Conservation (phyloP, 352 stramenopile species). For the Phytophthora pisi region DNA sequence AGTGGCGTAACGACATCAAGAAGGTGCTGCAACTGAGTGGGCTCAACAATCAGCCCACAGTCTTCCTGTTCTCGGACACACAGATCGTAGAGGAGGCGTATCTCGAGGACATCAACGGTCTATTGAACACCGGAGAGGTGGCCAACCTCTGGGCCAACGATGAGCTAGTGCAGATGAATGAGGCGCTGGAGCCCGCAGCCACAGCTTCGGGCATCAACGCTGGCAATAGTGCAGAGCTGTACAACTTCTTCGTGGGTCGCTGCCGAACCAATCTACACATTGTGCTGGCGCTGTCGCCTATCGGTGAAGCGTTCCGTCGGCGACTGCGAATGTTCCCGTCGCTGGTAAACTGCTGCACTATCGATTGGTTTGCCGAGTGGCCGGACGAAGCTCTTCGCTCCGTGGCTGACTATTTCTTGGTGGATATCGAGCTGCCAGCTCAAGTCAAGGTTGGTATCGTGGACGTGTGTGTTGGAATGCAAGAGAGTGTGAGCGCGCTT, state of each 20-base stretch:
- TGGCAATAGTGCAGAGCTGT: conserved; percentile 75
- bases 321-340: conserved; percentile 96
- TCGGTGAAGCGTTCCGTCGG: conserved; percentile 93
- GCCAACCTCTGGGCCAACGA: conserved; percentile 92
- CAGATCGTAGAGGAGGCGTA: conserved; percentile 94
- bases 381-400: conserved; percentile 93
- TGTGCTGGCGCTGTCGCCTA: conserved; percentile 93
- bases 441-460: conserved; percentile 88
- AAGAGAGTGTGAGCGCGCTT: conserved; percentile 90
- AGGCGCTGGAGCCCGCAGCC: conserved; percentile 70
- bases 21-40: conserved; percentile 81
- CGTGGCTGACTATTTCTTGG: conserved; percentile 93
- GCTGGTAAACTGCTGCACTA: conserved; percentile 97
- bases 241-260: conserved; percentile 92
- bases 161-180: conserved; percentile 85
- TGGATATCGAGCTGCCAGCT: conserved; percentile 85
- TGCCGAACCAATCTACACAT: conserved; percentile 95
- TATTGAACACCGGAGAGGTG: conserved; percentile 94
- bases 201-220: conserved; percentile 71
- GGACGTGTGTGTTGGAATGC: conserved; percentile 95
- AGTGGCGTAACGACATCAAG: conserved; percentile 95
- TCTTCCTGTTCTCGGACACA: conserved; percentile 94
- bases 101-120: conserved; percentile 93
- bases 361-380: conserved; percentile 98
- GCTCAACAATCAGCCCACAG: conserved; percentile 85